phyloP scores from a whole-genome alignment of 176 grass and related monocot genomes.

The Chloris gayana region DNA sequence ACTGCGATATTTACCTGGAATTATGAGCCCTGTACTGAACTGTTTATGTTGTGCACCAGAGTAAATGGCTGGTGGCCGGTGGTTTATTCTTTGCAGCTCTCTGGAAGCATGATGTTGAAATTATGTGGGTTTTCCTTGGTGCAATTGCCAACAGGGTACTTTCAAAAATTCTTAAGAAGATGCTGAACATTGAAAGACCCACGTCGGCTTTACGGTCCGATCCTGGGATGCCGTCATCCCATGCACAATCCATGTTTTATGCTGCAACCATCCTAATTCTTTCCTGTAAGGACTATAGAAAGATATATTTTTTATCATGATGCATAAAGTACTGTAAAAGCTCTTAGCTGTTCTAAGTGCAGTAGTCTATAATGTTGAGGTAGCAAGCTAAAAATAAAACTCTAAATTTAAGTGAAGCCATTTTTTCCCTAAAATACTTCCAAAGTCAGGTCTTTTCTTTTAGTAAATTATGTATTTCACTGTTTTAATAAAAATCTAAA shows the following conservation, averaged over 20 bases:
- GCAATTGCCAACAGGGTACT: conserved; percentile 56
- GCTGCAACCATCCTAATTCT: conserved; percentile 50
- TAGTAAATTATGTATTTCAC: neutral
- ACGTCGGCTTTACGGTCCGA: conserved; percentile 61
- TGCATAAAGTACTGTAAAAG: neutral
- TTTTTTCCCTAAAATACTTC: too few relatives aligned
- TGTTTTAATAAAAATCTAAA: too few relatives aligned
- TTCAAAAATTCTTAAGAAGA: conserved; percentile 60
- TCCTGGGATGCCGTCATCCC: conserved; percentile 96
- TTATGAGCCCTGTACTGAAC: conserved; percentile 20
- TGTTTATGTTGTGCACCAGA: conserved; percentile 39
- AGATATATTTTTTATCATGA: neutral
- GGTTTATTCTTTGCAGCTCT: conserved; percentile 55
- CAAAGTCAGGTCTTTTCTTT: too few relatives aligned
- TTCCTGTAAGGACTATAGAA: conserved; percentile 65
- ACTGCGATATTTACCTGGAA: conserved; percentile 13
- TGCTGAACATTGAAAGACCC: conserved; percentile 82
- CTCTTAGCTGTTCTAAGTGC: neutral
- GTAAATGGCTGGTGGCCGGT: conserved; percentile 81
- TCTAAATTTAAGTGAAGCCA: too few relatives aligned
- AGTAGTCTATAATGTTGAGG: too few relatives aligned
- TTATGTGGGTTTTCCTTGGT: conserved; percentile 66
- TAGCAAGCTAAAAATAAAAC: too few relatives aligned
- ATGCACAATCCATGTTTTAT: conserved; percentile 93
- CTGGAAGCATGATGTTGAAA: conserved; percentile 76